phyloP scores from a whole-genome alignment of 768 basidiomycete species.

The Russula olivacea region DNA sequence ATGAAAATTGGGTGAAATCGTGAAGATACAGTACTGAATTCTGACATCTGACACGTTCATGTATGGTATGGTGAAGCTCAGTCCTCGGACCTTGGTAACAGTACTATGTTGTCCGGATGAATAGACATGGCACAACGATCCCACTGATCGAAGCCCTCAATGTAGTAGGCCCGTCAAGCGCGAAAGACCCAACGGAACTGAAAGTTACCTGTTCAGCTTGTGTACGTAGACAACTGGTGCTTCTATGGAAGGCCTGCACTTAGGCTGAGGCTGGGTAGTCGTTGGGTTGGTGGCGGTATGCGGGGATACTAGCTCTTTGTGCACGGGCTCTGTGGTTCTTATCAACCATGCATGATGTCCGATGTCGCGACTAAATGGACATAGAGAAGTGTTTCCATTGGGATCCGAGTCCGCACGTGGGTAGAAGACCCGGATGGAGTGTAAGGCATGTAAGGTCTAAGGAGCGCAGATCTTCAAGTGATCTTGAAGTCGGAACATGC shows the following conservation, averaged over 20 bases:
- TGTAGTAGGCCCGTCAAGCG: constrained; percentile 49
- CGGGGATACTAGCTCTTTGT: constrained; percentile 46
- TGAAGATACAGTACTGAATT: constrained; percentile 57
- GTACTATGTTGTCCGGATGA: constrained; percentile 37
- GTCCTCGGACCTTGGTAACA: constrained; percentile 39
- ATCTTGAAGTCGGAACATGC: too few species aligned
- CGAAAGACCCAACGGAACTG: constrained; percentile 46
- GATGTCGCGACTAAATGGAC: constrained; percentile 62
- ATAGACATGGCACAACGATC: constrained; percentile 55
- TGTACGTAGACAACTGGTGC: constrained; percentile 24
- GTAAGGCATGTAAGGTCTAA: too few species aligned
- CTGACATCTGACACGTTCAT: constrained; percentile 48
- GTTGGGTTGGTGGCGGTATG: constrained; percentile 44
- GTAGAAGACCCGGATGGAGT: too few species aligned
- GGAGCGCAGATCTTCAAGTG: too few species aligned
- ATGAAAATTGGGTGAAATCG: too few species aligned
- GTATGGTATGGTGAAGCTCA: background rate
- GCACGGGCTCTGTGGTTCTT: too few species aligned
- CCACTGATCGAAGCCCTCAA: constrained; percentile 63
- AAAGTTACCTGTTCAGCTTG: constrained; percentile 39
- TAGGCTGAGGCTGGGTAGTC: constrained; percentile 38
- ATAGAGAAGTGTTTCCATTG: constrained; percentile 37
- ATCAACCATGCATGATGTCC: too few species aligned
- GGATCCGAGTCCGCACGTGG: too few species aligned
- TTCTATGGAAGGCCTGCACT: constrained; percentile 46